A percentile compares a stretch with the other conserved stretches of the same genome.
These are phyloP conservation scores for Jamesozyma hellenica DNA, from an alignment of 805 yeast species.

Conservation along the genomic window DNA sequence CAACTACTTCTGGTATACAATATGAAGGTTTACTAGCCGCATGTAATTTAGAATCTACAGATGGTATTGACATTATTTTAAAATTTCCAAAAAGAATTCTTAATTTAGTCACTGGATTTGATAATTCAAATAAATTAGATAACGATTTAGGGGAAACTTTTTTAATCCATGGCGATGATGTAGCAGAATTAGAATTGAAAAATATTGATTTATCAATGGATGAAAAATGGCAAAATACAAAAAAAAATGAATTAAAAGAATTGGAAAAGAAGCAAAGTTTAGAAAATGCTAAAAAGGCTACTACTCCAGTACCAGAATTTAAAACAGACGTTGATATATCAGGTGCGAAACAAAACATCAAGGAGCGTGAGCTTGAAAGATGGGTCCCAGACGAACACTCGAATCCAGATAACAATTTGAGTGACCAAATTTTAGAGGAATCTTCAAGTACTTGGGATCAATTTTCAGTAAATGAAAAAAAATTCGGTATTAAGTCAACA, in stretches of 20 bases:
- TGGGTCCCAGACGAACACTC: constrained; percentile 68
- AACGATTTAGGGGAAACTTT: constrained; percentile 18
- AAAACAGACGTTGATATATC: constrained; percentile 83
- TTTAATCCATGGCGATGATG: constrained; percentile 27
- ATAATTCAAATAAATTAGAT: constrained; percentile 13
- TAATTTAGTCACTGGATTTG: constrained; percentile 11
- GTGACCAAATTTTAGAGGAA: constrained; percentile 30
- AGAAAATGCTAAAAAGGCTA: neutral
- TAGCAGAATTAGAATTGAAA: constrained; percentile 34
- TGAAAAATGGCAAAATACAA: constrained; percentile 8
- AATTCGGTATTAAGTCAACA: constrained; percentile 79
- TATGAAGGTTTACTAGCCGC: constrained; percentile 51
- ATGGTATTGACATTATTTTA: constrained; percentile 48
- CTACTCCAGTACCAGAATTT: constrained; percentile 32
- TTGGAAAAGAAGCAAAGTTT: neutral
- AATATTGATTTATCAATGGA: constrained; percentile 24
- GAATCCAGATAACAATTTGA: constrained; percentile 2
- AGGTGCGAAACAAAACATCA: constrained; percentile 31
- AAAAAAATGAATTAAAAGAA: neutral
- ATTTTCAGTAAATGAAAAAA: constrained; percentile 79
- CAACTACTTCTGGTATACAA: constrained; percentile 51
- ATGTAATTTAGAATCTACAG: constrained; percentile 32
- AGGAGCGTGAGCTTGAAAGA: constrained; percentile 65
- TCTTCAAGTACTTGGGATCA: constrained; percentile 66
- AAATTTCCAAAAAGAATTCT: constrained; percentile 39